Conservation (phyloP, 129 eudicot species). For the Centaurea solstitialis region DNA sequence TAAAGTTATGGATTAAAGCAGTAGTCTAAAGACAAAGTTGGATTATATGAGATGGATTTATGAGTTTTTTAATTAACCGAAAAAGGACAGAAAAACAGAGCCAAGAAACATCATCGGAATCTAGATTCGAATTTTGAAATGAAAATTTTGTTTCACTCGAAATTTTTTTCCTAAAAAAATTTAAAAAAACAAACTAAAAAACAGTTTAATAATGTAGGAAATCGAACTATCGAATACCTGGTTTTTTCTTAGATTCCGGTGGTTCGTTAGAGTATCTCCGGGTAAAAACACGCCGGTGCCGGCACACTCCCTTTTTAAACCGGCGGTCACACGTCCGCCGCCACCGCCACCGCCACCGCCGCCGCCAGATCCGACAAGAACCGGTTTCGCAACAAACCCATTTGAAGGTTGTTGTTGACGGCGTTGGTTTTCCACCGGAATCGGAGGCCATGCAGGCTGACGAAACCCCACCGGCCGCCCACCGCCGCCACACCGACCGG, state of each 20-base stretch:
- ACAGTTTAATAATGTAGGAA: no score
- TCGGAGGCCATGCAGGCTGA: slow-evolving; percentile 47
- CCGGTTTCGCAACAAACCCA: slow-evolving; percentile 11
- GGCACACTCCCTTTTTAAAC: slow-evolving; percentile 46
- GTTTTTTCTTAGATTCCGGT: slow-evolving; percentile 43
- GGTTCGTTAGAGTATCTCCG: slow-evolving; percentile 30
- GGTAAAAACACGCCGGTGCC: slow-evolving; percentile 88
- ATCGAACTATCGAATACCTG: no score
- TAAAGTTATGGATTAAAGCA: slow-evolving; percentile 13
- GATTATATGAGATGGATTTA: not conserved
- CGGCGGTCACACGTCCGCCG: slow-evolving; percentile 5
- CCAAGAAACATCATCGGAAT: not conserved
- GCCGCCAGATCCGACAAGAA: slow-evolving; percentile 17
- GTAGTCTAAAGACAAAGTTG: slow-evolving; percentile 8
- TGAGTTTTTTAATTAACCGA: not conserved
- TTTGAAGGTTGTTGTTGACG: not conserved
- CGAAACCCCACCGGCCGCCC: slow-evolving; percentile 26
- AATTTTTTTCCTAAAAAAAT: not conserved
- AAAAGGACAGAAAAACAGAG: slow-evolving; percentile 10
- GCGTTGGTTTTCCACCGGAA: slow-evolving; percentile 19
- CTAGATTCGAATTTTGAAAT: not conserved
- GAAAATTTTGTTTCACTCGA: not conserved
- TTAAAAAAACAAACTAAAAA: not conserved
- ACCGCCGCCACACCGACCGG: slow-evolving; percentile 21
- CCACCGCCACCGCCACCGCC: slow-evolving; percentile 16